These are phyloP conservation scores for Microdochium paspali DNA, from an alignment of 2,329 filamentous ascomycete species.

Conservation along the genomic window DNA sequence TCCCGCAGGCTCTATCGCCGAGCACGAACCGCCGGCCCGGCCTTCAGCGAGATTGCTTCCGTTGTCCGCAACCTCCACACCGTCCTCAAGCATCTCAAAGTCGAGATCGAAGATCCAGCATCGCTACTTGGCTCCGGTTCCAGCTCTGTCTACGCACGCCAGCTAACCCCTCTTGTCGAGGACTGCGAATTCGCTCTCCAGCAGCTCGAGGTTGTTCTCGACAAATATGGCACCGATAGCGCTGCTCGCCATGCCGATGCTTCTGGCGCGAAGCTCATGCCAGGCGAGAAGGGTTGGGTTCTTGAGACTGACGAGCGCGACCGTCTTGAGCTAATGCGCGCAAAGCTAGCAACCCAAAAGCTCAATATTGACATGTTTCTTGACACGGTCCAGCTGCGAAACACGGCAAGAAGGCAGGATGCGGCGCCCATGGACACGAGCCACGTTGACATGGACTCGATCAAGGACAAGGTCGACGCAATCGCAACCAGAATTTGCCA, in stretches of 20 bases:
- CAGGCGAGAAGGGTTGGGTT: slow-evolving; percentile 20
- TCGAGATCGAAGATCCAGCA: slow-evolving; percentile 46
- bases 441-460: slow-evolving; percentile 35
- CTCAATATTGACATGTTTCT: slow-evolving; percentile 45
- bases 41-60: slow-evolving; percentile 38
- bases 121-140: slow-evolving; percentile 39
- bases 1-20: slow-evolving; percentile 46
- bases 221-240: slow-evolving; percentile 27
- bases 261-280: slow-evolving; percentile 13
- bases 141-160: slow-evolving; percentile 33
- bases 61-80: slow-evolving; percentile 44
- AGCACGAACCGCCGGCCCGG: slow-evolving; percentile 35
- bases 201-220: slow-evolving; percentile 43
- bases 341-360: slow-evolving; percentile 41
- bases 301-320: slow-evolving; percentile 25
- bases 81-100: slow-evolving; percentile 46
- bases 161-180: slow-evolving; percentile 41
- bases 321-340: slow-evolving; percentile 30
- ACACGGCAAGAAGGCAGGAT: slow-evolving; percentile 25
- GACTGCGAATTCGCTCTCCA: slow-evolving; percentile 45
- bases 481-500: slow-evolving; percentile 43
- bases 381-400: slow-evolving; percentile 45
- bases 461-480: slow-evolving; percentile 51
- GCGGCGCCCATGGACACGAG: slow-evolving; percentile 23
- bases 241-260: slow-evolving; percentile 11